Base-by-base conservation (phyloP, 2,329 filamentous ascomycete species). In the Pestalotiopsis sp. region DNA sequence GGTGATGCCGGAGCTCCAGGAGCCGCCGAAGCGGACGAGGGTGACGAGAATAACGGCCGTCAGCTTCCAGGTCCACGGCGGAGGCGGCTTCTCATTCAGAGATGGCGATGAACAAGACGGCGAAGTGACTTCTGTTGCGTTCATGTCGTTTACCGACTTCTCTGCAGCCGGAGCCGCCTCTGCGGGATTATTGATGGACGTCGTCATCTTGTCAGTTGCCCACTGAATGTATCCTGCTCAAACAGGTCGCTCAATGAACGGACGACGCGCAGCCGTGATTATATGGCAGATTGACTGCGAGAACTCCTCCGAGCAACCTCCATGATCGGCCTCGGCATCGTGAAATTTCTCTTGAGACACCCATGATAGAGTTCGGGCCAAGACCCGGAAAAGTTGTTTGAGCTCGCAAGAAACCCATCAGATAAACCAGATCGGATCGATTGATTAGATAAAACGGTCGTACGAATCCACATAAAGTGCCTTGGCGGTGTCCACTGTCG, bases 1-100 rank as follows among this genome's bases (percentile, higher is more conserved):
- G 0, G 87, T 89, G 1, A 90, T 85, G 2, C 88, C 87, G 20
- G 82, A 82, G 70, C 87, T 89, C 87, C 88, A 90, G 25, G 85
- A 84, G 0, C 86, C 86, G 0, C 88, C 88, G 72, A 90, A 90
- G 1, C 88, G 87, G 71, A 90, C 88, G 67, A 82, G 76, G 14
- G 83, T 84, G 2, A 87, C 85, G 11, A 88, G 73, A 0, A 87
- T 62, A 2, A 90, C 83, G 0, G 87, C 82, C 9, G 79, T 75
- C 17, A 86, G 65, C 70, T 79, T 82, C 69, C 69, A 70, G 23
- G 20, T 41, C 68, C 59, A 65, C 2, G 68, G 68, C 25, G 68
- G 67, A 17, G 67, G 67, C 0, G 67, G 67, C 20, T 67, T 69
- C 31, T 66, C 64, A 12, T 58, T 31, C 5, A 27, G 27, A 20